Evolutionary conservation across 2,329 filamentous ascomycete genomes (phyloP), one percentile per base, ranked within the genome.

Genomic region (Fusarium protoensiforme): DNA sequence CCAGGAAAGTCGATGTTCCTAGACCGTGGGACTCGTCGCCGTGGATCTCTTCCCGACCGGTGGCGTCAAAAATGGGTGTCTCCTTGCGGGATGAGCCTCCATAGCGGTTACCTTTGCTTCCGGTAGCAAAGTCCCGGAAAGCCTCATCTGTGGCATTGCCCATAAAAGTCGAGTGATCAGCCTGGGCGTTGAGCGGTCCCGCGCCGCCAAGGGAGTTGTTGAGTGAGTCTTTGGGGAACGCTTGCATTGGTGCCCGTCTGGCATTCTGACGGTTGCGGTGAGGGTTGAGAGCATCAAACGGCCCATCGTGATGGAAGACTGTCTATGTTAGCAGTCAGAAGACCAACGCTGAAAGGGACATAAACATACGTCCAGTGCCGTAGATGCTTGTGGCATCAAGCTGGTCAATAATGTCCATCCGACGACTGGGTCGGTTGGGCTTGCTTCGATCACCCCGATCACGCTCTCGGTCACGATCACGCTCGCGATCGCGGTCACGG

Each of bases 291-390:
- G 96, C 96, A 83, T 99, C 96, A 78, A 98, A 99, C 6, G 96
- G 96, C 1, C 96, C 96, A 79, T 98, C 96, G 80, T 99, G 96
- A 79, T 99, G 96, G 84, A 98, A 98, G 75, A 98, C 95, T 97
- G n/a, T 56, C n/a, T 67, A 46, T 48, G 60, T 72, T 58, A 74
- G 69, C 24, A 13, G 20, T 48, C 18, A 48, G 38, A 13, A 8
- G 5, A 20, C 20, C 18, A 20, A 9, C 10, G 7, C 6, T 7
- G 10, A 18, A 41, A 10, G 24, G 8, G 13, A 24, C 20, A 20
- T 14, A 60, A 61, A 91, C 94, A 84, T 87, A 97, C 94, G 86
- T 83, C 96, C 95, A 78, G 93, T 94, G 65, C 96, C 96, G 80
- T 97, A 98, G 76, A 98, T 97, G 81, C 95, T 95, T 6, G 95